A percentile compares a stretch with the other conserved stretches of the same genome.
phyloP scores from a whole-genome alignment of 2,329 filamentous ascomycete species.

The Cladosporium sp. region DNA sequence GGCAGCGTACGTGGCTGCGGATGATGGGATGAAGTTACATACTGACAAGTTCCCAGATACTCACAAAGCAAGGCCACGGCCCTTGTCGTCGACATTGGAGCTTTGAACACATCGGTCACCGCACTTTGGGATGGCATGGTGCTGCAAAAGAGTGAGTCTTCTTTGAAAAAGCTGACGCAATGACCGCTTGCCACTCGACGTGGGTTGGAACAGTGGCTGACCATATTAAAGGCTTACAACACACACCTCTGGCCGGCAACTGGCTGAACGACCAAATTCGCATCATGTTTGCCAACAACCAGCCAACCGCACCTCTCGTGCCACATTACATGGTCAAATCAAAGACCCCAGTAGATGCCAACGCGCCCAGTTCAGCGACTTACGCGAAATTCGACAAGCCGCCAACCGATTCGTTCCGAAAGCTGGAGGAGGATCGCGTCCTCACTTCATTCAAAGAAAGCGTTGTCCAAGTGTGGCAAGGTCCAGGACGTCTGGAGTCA shows the following conservation, averaged over 20 bases:
- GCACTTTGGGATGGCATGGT: constrained; percentile 94
- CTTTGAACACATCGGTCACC: constrained; percentile 81
- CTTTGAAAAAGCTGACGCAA: neutral
- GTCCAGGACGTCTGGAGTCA: constrained; percentile 61
- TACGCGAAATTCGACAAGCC: constrained; percentile 65
- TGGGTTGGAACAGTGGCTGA: neutral
- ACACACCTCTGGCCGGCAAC: constrained; percentile 79
- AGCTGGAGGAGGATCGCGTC: constrained; percentile 85
- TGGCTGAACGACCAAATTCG: constrained; percentile 89
- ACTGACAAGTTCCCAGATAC: constrained; percentile 50
- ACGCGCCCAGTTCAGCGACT: constrained; percentile 70
- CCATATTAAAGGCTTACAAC: constrained; percentile 60
- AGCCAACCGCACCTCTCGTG: constrained; percentile 68
- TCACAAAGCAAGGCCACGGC: constrained; percentile 90
- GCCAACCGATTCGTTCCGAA: constrained; percentile 67
- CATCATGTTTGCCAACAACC: constrained; percentile 64
- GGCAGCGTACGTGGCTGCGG: constrained; percentile 55
- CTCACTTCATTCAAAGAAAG: constrained; percentile 97
- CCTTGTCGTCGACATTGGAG: constrained; percentile 86
- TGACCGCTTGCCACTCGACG: neutral
- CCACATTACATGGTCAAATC: constrained; percentile 85
- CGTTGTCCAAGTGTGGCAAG: constrained; percentile 88
- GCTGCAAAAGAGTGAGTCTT: constrained; percentile 62
- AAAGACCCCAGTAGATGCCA: constrained; percentile 85
- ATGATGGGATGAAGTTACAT: neutral